A percentile compares a stretch with the other conserved stretches of the same genome.
Conservation (phyloP, 306 rosid genomes). For the Quercus ilex region DNA sequence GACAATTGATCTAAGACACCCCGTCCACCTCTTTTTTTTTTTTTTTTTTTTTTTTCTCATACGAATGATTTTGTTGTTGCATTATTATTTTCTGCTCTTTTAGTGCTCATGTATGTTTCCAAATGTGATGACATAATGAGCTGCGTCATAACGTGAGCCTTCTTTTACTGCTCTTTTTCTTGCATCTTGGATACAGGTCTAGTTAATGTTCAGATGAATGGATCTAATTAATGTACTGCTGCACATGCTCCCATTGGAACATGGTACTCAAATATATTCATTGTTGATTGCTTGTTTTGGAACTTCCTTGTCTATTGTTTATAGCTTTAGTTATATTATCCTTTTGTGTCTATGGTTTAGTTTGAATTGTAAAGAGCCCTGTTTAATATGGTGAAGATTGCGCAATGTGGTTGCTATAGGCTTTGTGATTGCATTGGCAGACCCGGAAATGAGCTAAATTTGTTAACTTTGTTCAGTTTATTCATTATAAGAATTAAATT, state of each 20-base stretch:
- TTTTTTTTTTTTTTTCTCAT: not conserved
- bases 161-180: not conserved
- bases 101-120: constrained; percentile 7
- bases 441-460: not conserved
- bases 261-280: constrained; percentile 4
- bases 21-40: not conserved
- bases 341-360: not conserved
- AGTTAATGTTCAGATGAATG: not conserved
- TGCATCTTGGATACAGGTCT: not conserved
- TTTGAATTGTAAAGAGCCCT: constrained; percentile 9
- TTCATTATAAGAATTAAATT: no score
- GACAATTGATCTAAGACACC: not conserved
- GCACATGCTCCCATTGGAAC: not conserved
- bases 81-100: not conserved
- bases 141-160: constrained; percentile 78
- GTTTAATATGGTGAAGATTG: constrained; percentile 5
- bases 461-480: not conserved
- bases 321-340: constrained; percentile 10
- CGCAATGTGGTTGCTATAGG: not conserved
- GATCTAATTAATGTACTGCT: not conserved
- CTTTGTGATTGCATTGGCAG: not conserved
- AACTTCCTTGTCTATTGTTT: constrained; percentile 3
- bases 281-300: constrained; percentile 2
- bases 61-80: not conserved
- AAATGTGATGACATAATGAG: constrained; percentile 34